phyloP scores from a whole-genome alignment of 441 rosid species.

The Populus hybrid region DNA sequence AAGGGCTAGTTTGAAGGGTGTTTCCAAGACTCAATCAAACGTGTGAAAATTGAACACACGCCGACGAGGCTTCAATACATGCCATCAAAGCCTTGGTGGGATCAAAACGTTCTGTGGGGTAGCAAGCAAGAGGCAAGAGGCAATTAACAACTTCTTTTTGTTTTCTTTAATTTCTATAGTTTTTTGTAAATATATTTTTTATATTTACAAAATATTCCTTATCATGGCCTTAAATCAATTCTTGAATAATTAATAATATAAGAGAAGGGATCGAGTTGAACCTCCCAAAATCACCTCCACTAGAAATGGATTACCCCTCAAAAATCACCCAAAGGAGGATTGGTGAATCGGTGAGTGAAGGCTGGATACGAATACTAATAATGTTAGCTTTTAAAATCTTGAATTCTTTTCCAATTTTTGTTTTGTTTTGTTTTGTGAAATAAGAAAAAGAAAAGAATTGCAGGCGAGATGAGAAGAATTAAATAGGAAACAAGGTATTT shows the following conservation, averaged over 20 bases:
- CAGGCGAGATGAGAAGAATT: too few species aligned
- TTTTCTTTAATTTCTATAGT: too few species aligned
- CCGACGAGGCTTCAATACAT: background rate
- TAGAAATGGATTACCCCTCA: background rate
- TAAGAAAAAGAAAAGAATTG: background rate
- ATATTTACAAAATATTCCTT: too few species aligned
- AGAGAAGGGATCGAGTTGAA: background rate
- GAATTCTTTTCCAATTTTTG: too few species aligned
- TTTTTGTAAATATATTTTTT: too few species aligned
- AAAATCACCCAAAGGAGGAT: background rate
- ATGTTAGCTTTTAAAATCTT: background rate
- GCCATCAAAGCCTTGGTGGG: slow-evolving; percentile 9
- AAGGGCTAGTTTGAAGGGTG: too few species aligned
- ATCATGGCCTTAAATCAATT: too few species aligned
- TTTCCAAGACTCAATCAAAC: background rate
- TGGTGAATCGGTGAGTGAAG: background rate
- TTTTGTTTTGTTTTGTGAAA: background rate
- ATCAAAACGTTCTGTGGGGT: slow-evolving; percentile 23
- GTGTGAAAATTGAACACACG: background rate
- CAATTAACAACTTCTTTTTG: too few species aligned
- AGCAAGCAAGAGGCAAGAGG: slow-evolving; percentile 33
- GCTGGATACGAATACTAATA: background rate
- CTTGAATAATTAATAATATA: too few species aligned
- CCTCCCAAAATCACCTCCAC: background rate
- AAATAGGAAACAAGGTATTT: background rate